Conservation (phyloP, 179 eudicot genomes). For the Patellifolia procumbens region DNA sequence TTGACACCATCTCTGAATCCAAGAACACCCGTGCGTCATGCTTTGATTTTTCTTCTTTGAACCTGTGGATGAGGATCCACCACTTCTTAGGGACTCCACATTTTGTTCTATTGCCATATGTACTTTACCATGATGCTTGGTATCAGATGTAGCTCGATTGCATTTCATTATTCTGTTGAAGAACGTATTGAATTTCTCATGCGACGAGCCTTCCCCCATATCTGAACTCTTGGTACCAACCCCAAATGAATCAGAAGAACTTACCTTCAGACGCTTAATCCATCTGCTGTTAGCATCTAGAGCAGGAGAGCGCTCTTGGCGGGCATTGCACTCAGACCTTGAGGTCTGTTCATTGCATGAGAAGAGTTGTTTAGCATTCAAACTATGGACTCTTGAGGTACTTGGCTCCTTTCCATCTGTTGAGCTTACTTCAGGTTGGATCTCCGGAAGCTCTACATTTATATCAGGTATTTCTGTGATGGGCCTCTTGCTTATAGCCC, state of each 20-base stretch:
- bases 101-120: conserved; percentile 20
- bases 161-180: conserved; percentile 32
- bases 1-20: conserved; percentile 77
- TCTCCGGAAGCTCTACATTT: conserved; percentile 44
- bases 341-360: conserved; percentile 36
- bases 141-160: conserved; percentile 28
- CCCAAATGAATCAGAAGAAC: conserved; percentile 39
- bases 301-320: conserved; percentile 17
- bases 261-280: conserved; percentile 71
- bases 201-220: conserved; percentile 39
- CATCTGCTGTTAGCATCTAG: conserved; percentile 51
- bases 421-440: conserved; percentile 41
- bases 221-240: conserved; percentile 47
- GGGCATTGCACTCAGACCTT: conserved; percentile 20
- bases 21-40: conserved; percentile 42
- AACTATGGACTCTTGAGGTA: conserved; percentile 66
- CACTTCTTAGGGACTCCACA: conserved; percentile 11
- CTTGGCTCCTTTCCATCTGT: conserved; percentile 43
- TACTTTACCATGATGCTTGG: conserved; percentile 27
- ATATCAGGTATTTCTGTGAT: conserved; percentile 41
- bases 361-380: conserved; percentile 56
- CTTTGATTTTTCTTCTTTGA: conserved; percentile 28
- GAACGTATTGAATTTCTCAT: conserved; percentile 36
- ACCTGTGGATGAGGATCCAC: conserved; percentile 26
- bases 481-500: conserved; percentile 27